These are phyloP conservation scores for Fomitopsis schrenkii DNA, from an alignment of 1,284 basidiomycete genomes.

Conservation along the genomic window DNA sequence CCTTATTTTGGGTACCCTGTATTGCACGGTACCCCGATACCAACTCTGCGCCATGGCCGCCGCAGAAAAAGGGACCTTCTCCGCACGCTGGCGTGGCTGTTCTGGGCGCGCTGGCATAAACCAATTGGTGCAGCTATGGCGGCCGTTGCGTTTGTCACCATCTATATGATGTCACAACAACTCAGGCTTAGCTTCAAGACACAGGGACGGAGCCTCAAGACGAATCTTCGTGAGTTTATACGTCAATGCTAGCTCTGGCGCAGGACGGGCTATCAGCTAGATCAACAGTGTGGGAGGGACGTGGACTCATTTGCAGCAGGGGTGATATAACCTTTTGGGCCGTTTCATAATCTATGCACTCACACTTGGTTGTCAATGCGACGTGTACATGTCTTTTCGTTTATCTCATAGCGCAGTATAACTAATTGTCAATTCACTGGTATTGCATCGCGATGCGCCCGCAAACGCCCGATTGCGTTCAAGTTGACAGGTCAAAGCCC, in stretches of 20 bases:
- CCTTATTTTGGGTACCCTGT: conserved; percentile 85
- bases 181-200: background rate
- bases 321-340: background rate
- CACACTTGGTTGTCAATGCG: background rate
- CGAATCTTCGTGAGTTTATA: background rate
- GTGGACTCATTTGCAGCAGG: too few species aligned
- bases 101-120: conserved; percentile 60
- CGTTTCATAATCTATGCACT: background rate
- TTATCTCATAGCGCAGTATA: background rate
- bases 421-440: background rate
- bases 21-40: conserved; percentile 26
- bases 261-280: background rate
- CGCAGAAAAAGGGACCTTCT: conserved; percentile 68
- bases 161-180: background rate
- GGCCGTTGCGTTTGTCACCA: conserved; percentile 10
- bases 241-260: background rate
- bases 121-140: conserved; percentile 31
- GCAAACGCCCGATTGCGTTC: background rate
- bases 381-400: background rate
- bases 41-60: conserved; percentile 52
- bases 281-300: too few species aligned
- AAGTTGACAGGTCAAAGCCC: background rate
- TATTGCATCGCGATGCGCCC: background rate
- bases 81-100: conserved; percentile 59
- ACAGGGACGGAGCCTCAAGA: background rate